Percentiles rank a stretch among this genome's conserved stretches.
Evolutionary conservation across 2,329 filamentous ascomycete genomes (phyloP).

Genomic region (Neonectria neomacrospora): DNA sequence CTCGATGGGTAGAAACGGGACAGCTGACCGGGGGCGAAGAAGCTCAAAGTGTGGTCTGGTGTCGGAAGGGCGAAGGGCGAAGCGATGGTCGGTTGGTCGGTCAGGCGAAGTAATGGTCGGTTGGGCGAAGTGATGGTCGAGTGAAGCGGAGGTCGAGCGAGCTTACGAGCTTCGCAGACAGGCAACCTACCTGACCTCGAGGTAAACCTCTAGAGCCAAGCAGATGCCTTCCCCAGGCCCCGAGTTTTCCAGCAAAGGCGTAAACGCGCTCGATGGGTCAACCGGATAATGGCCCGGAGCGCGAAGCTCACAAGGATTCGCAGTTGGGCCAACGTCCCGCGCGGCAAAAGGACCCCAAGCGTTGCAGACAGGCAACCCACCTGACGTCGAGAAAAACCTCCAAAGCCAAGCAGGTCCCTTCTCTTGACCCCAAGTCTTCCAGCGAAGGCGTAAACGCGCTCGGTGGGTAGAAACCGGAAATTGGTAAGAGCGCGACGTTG

Average conservation of each 20-base stretch:
- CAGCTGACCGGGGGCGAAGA: conserved; percentile 6
- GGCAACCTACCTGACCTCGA: conserved; percentile 12
- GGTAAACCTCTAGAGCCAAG: conserved; percentile 13
- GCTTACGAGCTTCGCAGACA: conserved; percentile 14
- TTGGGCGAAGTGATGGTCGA: too few relatives aligned
- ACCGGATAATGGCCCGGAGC: conserved; percentile 17
- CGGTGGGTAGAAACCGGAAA: neutral
- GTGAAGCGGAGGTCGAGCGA: neutral
- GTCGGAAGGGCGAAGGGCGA: too few relatives aligned
- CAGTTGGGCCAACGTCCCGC: neutral
- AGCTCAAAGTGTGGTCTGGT: neutral
- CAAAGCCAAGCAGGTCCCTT: neutral
- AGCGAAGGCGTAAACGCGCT: neutral
- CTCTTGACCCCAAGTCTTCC: conserved; percentile 1
- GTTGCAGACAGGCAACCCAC: neutral
- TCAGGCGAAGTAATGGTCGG: too few relatives aligned
- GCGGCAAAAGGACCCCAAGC: neutral
- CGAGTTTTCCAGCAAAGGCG: conserved; percentile 19
- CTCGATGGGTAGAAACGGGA: conserved; percentile 19
- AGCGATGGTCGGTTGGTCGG: neutral
- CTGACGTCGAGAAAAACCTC: neutral
- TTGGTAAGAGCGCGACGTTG: neutral
- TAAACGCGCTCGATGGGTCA: conserved; percentile 22
- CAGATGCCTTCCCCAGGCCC: conserved; percentile 17
- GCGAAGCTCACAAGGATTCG: neutral